Evolutionary conservation across 1,139 yeast genomes (phyloP).

Genomic region (Meyerozyma athensensis): DNA sequence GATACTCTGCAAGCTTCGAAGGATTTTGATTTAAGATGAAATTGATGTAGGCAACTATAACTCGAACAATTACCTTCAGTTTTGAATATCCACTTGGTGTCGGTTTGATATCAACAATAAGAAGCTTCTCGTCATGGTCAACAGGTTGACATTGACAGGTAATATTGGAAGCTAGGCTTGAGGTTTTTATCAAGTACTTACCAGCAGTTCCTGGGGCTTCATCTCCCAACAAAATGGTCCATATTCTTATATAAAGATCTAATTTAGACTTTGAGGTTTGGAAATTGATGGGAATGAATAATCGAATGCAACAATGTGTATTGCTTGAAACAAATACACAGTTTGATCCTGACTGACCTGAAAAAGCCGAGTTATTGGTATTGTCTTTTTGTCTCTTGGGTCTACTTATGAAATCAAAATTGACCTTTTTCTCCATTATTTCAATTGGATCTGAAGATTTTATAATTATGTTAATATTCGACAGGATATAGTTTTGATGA

Average conservation of each 20-base stretch:
- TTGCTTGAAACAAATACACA: slow-evolving; percentile 7
- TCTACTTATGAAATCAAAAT: slow-evolving; percentile 28
- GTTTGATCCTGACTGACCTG: not conserved
- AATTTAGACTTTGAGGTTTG: slow-evolving; percentile 4
- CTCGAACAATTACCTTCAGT: slow-evolving; percentile 21
- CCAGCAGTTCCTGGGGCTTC: slow-evolving; percentile 47
- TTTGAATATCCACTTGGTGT: slow-evolving; percentile 35
- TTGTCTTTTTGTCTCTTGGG: slow-evolving; percentile 1
- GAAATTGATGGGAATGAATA: slow-evolving; percentile 1
- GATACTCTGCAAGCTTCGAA: slow-evolving; percentile 14
- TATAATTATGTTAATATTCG: slow-evolving; percentile 51
- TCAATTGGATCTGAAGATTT: slow-evolving; percentile 63
- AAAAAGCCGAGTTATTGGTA: not conserved
- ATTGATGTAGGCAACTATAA: slow-evolving; percentile 23
- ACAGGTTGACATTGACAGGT: slow-evolving; percentile 37
- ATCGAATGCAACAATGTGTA: not conserved
- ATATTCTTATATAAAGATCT: slow-evolving; percentile 29
- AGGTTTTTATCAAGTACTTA: slow-evolving; percentile 20
- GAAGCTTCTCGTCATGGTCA: slow-evolving; percentile 23
- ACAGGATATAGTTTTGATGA: slow-evolving; percentile 23
- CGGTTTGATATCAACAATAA: slow-evolving; percentile 44
- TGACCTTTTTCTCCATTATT: slow-evolving; percentile 46
- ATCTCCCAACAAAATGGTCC: slow-evolving; percentile 61
- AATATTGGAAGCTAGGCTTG: slow-evolving; percentile 27
- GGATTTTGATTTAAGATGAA: slow-evolving; percentile 7